phyloP scores from a whole-genome alignment of 257 asterid species.

The Solanum paucissectum region DNA sequence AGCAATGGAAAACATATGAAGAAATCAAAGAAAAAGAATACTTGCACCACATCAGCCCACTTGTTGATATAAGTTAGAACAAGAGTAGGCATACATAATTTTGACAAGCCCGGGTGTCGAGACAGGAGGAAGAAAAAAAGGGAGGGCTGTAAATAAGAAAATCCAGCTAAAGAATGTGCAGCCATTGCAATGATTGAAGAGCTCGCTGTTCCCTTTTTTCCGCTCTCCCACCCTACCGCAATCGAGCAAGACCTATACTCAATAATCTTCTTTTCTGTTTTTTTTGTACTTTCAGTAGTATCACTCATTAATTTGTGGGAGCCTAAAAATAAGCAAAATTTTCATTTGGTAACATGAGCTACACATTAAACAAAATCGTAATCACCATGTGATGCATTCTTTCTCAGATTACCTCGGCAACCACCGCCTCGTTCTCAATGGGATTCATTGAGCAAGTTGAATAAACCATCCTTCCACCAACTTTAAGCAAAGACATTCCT shows the following conservation, averaged over 20 bases:
- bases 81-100: not conserved
- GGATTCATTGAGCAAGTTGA: constrained; percentile 99
- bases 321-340: not conserved
- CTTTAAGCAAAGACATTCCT: constrained; percentile 91
- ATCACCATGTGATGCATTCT: not conserved
- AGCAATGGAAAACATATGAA: not conserved
- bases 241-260: not conserved
- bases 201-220: not conserved
- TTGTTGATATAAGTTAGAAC: not conserved
- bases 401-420: constrained; percentile 61
- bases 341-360: not conserved
- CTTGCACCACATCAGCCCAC: not conserved
- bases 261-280: not conserved
- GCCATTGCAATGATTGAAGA: not conserved
- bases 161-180: not conserved
- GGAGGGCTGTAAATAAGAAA: not conserved
- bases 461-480: constrained; percentile 94
- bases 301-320: not conserved
- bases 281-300: not conserved
- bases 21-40: not conserved
- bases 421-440: constrained; percentile 93
- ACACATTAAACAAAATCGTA: not conserved
- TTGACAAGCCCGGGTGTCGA: not conserved
- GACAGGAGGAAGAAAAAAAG: not conserved
- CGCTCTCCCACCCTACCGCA: not conserved